Base-by-base conservation (phyloP, 2,329 filamentous ascomycete genomes). In the Claviceps spartinae region DNA sequence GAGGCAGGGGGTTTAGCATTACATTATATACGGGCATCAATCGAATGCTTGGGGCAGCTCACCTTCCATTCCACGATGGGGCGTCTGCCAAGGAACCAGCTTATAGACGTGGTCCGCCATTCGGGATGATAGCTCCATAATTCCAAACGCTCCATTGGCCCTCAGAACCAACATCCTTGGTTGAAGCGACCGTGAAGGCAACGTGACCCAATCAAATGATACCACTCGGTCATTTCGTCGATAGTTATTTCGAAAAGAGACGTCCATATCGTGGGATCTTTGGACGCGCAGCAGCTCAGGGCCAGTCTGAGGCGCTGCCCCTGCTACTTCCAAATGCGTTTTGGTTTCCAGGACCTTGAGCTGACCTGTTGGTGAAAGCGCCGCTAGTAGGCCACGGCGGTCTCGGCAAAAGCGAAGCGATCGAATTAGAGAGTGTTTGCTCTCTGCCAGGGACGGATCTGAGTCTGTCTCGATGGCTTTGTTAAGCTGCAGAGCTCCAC, bases 121-220 rank as follows among this genome's bases (percentile, higher is more conserved):
- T 53, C 73, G 72, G 1, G 78, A 77, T 4, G 81, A 79, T 59
- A 79, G 77, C 56, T 82, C 76, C 26, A 84, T 62, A 18, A 85
- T 79, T 34, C 81, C 78, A 60, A 83, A 80, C 14, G 68, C 70
- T 18, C 81, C 79, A 55, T 76, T 83, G 37, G 78, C 78, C 26
- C 80, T 72, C 26, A 84, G 63, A 1, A 79, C 78, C 24, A 84
- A 63, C 41, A 81, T 67, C n/a, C 81, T 72, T 34, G 79, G 78
- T 24, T 74, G 74, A 48, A 82, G 60, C 14, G 73, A 72, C 3
- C 77, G 69, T 3, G 76, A 78, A 11, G 74, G 71, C 47, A 82
- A 68, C 3, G 77, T 82, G 9, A 83, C 68, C 81, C 81, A 85
- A 61, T 85, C 81, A 62, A 84, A 84, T 0, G 81, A 83, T 7